phyloP scores from a whole-genome alignment of 2,329 filamentous ascomycete species.

The Fusarium irregulare region DNA sequence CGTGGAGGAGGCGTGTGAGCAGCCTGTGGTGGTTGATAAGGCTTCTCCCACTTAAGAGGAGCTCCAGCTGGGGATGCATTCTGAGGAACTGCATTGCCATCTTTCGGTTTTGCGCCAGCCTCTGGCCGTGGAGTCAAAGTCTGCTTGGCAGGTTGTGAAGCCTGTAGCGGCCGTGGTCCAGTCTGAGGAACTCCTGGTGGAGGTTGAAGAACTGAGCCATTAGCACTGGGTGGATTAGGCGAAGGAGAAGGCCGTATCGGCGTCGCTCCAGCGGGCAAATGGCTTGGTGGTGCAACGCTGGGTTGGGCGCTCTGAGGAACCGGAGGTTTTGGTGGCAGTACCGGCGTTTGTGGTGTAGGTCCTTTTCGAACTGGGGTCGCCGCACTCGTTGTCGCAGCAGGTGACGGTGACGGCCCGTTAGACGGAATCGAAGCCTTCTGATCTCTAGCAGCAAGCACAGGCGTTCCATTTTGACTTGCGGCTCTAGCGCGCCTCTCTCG shows the following conservation, averaged over 20 bases:
- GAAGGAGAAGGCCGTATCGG: slow-evolving; percentile 47
- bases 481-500: slow-evolving; percentile 53
- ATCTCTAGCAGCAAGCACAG: slow-evolving; percentile 50
- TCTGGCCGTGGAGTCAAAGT: slow-evolving; percentile 52
- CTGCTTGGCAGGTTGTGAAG: slow-evolving; percentile 48
- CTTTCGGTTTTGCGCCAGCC: slow-evolving; percentile 47
- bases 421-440: slow-evolving; percentile 43
- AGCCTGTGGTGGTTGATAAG: slow-evolving; percentile 52
- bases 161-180: slow-evolving; percentile 49
- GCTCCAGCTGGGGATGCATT: slow-evolving; percentile 41
- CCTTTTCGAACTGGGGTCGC: slow-evolving; percentile 45
- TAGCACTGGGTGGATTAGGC: slow-evolving; percentile 47
- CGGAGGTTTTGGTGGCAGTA: slow-evolving; percentile 52
- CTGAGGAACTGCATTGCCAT: slow-evolving; percentile 41
- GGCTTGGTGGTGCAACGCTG: slow-evolving; percentile 46
- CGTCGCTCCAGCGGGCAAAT: slow-evolving; percentile 45
- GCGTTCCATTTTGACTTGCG: slow-evolving; percentile 51
- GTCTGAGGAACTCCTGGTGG: slow-evolving; percentile 50
- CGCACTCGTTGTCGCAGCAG: slow-evolving; percentile 32
- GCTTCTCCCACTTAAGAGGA: slow-evolving; percentile 56
- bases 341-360: slow-evolving; percentile 49
- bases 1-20: slow-evolving; percentile 43
- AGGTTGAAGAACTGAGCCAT: slow-evolving; percentile 52
- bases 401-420: slow-evolving; percentile 43
- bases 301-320: slow-evolving; percentile 38